Evolutionary conservation across 352 stramenopile species (phyloP).

Genomic region (Globisporangium ultimum): DNA sequence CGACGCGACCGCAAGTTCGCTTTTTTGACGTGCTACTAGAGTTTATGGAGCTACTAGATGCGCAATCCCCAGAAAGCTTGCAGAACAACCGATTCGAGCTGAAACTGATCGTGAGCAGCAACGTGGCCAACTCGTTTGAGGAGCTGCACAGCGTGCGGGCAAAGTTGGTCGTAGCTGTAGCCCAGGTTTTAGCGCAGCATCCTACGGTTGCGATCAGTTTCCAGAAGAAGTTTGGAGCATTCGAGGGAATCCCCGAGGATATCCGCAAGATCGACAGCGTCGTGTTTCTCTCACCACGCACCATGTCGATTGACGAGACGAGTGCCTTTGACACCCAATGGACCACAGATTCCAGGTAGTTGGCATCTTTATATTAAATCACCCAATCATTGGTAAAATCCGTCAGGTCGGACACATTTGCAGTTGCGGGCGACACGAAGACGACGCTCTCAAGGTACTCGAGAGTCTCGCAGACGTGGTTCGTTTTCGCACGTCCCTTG

Average conservation of each 20-base stretch:
- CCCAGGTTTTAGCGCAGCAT: not conserved
- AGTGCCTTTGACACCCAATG: not conserved
- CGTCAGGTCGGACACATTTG: no score
- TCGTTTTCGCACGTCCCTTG: not conserved
- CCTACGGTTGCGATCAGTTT: slow-evolving; percentile 2
- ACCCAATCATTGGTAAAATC: no score
- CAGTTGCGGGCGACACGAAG: not conserved
- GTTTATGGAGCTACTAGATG: slow-evolving; percentile 3
- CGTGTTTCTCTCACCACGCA: slow-evolving; percentile 2
- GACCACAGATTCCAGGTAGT: not conserved
- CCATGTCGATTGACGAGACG: not conserved
- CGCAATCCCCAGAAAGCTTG: not conserved
- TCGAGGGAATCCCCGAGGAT: not conserved
- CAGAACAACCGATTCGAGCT: not conserved
- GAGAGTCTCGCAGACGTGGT: not conserved
- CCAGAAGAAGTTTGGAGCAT: not conserved
- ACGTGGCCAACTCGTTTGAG: not conserved
- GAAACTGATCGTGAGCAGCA: slow-evolving; percentile 3
- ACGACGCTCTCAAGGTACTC: not conserved
- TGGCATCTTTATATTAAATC: no score
- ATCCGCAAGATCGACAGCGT: slow-evolving; percentile 4
- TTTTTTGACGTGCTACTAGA: slow-evolving; percentile 4
- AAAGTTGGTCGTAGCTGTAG: not conserved
- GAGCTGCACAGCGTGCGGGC: not conserved
- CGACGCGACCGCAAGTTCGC: not conserved